Conservation (phyloP, 257 asterid genomes). For the Linaria vulgaris region DNA sequence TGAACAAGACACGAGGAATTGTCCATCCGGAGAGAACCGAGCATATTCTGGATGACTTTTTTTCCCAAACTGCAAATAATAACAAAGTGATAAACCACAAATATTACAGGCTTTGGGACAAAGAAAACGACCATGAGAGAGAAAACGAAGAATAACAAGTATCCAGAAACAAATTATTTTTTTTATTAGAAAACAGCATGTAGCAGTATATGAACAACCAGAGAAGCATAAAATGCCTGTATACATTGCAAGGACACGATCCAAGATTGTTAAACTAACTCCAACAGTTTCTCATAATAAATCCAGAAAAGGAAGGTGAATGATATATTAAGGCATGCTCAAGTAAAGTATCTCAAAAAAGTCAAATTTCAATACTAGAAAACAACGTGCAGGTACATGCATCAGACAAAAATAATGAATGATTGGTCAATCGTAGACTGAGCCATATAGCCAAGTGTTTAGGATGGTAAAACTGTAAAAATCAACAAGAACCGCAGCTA, state of each 20-base stretch:
- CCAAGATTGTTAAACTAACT: too few relatives aligned
- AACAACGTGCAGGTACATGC: not conserved
- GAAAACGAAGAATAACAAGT: not conserved
- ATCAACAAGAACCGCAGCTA: not conserved
- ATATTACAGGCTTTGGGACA: slow-evolving; percentile 6
- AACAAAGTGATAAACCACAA: slow-evolving; percentile 19
- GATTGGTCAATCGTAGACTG: too few relatives aligned
- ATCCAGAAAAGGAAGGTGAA: slow-evolving; percentile 6
- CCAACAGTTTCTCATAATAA: not conserved
- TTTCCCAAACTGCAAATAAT: slow-evolving; percentile 83
- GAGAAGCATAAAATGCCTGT: not conserved
- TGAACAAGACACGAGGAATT: slow-evolving; percentile 93
- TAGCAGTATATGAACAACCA: slow-evolving; percentile 2
- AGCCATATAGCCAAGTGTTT: too few relatives aligned
- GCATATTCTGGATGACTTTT: slow-evolving; percentile 88
- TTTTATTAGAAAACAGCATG: not conserved
- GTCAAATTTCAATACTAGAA: slow-evolving; percentile 5
- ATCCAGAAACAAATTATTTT: slow-evolving; percentile 4
- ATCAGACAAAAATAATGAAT: not conserved
- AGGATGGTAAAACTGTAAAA: too few relatives aligned
- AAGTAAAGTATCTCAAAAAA: slow-evolving; percentile 13
- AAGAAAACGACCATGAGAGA: slow-evolving; percentile 18
- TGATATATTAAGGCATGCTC: not conserved
- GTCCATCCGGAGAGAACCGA: slow-evolving; percentile 98
- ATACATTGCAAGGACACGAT: too few relatives aligned